Evolutionary conservation across 2,329 filamentous ascomycete species (phyloP), one percentile per base, ranked within the genome.

Genomic region (Colletotrichum limetticola): DNA sequence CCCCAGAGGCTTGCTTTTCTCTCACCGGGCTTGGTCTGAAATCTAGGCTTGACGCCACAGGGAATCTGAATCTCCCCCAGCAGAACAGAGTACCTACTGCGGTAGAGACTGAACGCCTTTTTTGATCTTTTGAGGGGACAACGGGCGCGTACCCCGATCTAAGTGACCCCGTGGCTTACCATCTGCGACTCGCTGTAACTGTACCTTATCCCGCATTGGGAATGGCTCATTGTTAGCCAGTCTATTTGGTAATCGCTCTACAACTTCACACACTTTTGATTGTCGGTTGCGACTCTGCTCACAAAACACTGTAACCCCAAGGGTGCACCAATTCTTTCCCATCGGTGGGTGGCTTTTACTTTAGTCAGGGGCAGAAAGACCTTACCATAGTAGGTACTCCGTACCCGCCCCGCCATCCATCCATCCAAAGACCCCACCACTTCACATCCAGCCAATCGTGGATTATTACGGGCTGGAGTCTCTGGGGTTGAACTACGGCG

Each of bases 321-420:
- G 66, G 66, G 55, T 61, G 16, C n/a, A 35, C 55, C 35, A n/a
- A 5, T 61, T 60, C 19, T 49, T 49, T 22, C 42, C 42, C 42
- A 9, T 22, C 19, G 42, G 19, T 49, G 42, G 28, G n/a, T 42
- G 32, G 32, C 32, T 35, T 35, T 35, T 35, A 12, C 9, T 26
- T 57, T 57, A 62, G 66, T 68, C 58, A 68, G 66, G 66, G 66
- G 66, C 61, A 67, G 56, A 28, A 16, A 14, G n/a, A 19, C 3
- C 9, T 53, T 56, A 28, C 5, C 35, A 14, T 37, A 8, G 8
- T 7, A 7, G 11, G 35, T 32, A 32, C 30, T 11, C 30, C 30
- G 37, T 42, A 42, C 37, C 37, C 37, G 37, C 37, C 37, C 37
- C 37, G 14, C 28, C 28, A 64, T 28, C 49, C 49, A 8, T 19